Base-by-base conservation (phyloP, 1,284 basidiomycete species). In the Cryptococcus maquisensis region DNA sequence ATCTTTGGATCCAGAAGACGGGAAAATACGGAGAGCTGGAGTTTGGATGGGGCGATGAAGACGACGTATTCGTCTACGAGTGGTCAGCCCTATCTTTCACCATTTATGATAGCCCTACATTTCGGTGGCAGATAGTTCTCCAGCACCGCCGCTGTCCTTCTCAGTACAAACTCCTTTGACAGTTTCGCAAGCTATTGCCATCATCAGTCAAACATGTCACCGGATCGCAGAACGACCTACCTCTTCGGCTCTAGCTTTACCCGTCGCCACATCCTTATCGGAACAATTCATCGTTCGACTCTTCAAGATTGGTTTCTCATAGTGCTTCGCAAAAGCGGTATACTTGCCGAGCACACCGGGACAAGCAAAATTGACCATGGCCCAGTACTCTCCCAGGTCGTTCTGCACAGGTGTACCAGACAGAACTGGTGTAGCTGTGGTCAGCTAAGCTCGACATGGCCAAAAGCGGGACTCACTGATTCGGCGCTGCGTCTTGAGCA, bases 401-500 rank as follows among this genome's bases (percentile, higher is more conserved):
- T 99, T 98, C 75, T 98, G 91, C 44, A 98, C 91, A 0, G 96
- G 96, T 2, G 96, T 99, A 18, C 96, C 96, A 0, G 94, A 95
- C 3, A 99, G 79, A 49, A 98, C 95, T 71, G 77, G 53, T 57
- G 7, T 2, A 43, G 16, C 2, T 26, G 21, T 18, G 20, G 21
- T 42, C n/a, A 47, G 15, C 20, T 28, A 43, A 18, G 36, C 20
- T 16, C 21, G 16, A 23, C 3, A 5, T n/a, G 7, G 8, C 1
- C 6, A 21, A 10, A 13, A 16, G 21, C 12, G 12, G 16, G 18
- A 66, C 73, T 51, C 35, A 77, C 75, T 73, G 56, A 93, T 82
- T 42, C 90, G 80, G 23, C 89, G 80, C 4, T 81, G 81, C 1
- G 89, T 91, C 51, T 79, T 79, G 38, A 99, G 78, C 15, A 83